phyloP scores from a whole-genome alignment of 2,329 filamentous ascomycete genomes.

The Epichloe bromicola region DNA sequence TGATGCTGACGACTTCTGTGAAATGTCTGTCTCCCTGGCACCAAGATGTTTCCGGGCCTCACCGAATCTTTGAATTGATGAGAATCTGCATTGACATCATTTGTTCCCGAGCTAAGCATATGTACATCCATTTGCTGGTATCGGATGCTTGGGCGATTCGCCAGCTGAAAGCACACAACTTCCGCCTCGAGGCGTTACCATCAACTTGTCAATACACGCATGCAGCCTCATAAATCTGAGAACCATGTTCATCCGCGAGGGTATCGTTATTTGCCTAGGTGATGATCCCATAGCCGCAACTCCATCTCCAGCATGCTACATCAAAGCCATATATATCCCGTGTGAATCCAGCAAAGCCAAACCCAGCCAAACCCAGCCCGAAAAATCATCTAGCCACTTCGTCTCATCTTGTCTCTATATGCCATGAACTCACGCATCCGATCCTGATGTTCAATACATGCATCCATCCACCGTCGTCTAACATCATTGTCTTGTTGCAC shows the following conservation, averaged over 20 bases:
- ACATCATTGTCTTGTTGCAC: constrained; percentile 53
- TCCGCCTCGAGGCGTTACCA: too few species aligned
- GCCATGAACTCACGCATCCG: constrained; percentile 45
- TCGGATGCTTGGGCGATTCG: too few species aligned
- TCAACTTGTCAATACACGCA: too few species aligned
- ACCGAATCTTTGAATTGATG: too few species aligned
- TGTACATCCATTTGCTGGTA: too few species aligned
- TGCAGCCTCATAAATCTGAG: not conserved
- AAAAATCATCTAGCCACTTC: constrained; percentile 1
- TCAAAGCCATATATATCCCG: not conserved
- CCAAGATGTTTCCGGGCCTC: too few species aligned
- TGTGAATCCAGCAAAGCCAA: not conserved
- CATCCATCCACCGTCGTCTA: constrained; percentile 45
- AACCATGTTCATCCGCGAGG: not conserved
- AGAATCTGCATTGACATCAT: too few species aligned
- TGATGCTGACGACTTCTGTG: too few species aligned
- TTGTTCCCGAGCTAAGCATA: too few species aligned
- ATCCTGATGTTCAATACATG: constrained; percentile 45
- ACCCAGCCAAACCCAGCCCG: not conserved
- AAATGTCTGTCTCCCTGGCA: too few species aligned
- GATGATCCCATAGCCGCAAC: not conserved
- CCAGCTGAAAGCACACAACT: too few species aligned
- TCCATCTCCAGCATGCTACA: not conserved
- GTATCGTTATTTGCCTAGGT: not conserved
- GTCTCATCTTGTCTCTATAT: constrained; percentile 29